Evolutionary conservation across 2,329 filamentous ascomycete species (phyloP).

Genomic region (Colletotrichum neosansevieriae): DNA sequence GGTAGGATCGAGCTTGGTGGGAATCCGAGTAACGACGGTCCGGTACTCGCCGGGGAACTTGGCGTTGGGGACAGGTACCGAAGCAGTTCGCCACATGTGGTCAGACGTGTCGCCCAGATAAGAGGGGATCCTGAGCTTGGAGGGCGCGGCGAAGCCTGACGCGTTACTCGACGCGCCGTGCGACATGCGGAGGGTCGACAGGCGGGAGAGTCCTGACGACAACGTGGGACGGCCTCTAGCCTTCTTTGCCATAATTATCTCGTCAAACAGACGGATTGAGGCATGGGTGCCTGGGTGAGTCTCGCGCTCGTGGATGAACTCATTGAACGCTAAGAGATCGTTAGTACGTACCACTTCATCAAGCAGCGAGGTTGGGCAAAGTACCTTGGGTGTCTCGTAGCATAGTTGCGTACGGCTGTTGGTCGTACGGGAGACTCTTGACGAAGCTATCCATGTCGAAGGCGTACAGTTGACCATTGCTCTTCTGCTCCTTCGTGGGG

Average conservation of each 20-base stretch:
- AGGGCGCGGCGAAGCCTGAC: slow-evolving; percentile 52
- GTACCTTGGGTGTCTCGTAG: slow-evolving; percentile 76
- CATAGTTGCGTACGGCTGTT: slow-evolving; percentile 73
- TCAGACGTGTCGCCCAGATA: slow-evolving; percentile 81
- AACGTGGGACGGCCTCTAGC: slow-evolving; percentile 74
- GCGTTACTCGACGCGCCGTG: slow-evolving; percentile 61
- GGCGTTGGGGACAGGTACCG: slow-evolving; percentile 69
- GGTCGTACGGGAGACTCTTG: slow-evolving; percentile 73
- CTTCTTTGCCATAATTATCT: slow-evolving; percentile 85
- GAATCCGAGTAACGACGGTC: slow-evolving; percentile 72
- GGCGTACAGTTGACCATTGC: slow-evolving; percentile 68
- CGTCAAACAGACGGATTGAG: slow-evolving; percentile 81
- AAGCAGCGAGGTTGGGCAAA: background rate
- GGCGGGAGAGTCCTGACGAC: slow-evolving; percentile 72
- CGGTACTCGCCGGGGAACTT: slow-evolving; percentile 74
- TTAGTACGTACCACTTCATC: slow-evolving; percentile 42
- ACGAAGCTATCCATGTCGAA: slow-evolving; percentile 76
- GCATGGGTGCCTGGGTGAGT: slow-evolving; percentile 71
- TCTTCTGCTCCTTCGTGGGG: slow-evolving; percentile 71
- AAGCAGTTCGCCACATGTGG: slow-evolving; percentile 81
- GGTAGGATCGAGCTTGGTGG: slow-evolving; percentile 84
- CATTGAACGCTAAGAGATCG: slow-evolving; percentile 69
- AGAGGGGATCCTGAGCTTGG: slow-evolving; percentile 59
- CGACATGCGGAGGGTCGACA: slow-evolving; percentile 70
- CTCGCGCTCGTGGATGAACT: slow-evolving; percentile 88